Percentiles rank a stretch among this genome's conserved stretches.
Conservation (phyloP, 2,329 filamentous ascomycete genomes). For the Colletotrichum viniferum region DNA sequence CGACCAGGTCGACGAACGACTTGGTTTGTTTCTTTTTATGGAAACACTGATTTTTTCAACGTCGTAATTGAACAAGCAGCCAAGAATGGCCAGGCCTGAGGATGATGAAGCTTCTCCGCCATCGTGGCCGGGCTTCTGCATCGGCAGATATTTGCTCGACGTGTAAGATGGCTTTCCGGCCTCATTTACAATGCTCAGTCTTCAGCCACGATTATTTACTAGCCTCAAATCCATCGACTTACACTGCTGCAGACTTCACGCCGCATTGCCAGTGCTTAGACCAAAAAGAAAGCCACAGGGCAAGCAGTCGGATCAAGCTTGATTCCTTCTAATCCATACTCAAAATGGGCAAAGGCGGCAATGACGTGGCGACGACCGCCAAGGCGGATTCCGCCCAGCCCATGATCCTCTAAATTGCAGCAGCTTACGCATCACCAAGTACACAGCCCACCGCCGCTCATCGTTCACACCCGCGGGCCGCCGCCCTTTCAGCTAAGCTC, state of each 20-base stretch:
- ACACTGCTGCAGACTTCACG: background rate
- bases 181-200: background rate
- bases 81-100: background rate
- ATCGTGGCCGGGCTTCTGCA: background rate
- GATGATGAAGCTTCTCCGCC: constrained; percentile 4
- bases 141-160: background rate
- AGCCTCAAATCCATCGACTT: background rate
- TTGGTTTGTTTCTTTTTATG: background rate
- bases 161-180: background rate
- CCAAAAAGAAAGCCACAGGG: background rate
- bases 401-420: background rate
- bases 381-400: background rate
- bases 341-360: background rate
- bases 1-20: background rate
- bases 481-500: background rate
- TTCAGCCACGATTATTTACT: background rate
- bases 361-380: background rate
- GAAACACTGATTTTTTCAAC: background rate
- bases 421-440: background rate
- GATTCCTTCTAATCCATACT: background rate
- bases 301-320: background rate
- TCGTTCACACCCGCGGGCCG: background rate
- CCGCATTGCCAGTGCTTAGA: background rate
- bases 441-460: background rate
- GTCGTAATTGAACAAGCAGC: background rate